Conservation (phyloP, 2,329 filamentous ascomycete species). For the Aspergillus sp. region DNA sequence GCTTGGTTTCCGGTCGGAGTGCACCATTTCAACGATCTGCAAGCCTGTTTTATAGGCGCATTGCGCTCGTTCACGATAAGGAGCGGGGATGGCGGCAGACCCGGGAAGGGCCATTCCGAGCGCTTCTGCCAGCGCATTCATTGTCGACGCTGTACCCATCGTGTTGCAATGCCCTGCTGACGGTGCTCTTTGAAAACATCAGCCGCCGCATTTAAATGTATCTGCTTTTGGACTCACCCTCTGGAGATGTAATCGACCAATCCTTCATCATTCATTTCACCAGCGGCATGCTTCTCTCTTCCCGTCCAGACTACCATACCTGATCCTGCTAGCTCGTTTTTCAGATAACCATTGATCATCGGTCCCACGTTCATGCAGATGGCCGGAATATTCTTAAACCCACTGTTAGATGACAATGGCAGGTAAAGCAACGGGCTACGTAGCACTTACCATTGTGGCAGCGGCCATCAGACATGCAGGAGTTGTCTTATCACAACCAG, state of each 20-base stretch:
- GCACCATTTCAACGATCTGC: conserved; percentile 53
- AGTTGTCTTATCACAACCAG: conserved; percentile 55
- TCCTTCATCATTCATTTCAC: conserved; percentile 46
- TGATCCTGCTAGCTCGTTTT: conserved; percentile 44
- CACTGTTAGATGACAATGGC: background rate
- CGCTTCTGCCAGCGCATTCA: conserved; percentile 55
- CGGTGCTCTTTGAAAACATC: conserved; percentile 36
- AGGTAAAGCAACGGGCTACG: background rate
- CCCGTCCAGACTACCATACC: conserved; percentile 52
- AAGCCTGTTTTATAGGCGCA: conserved; percentile 51
- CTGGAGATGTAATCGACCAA: conserved; percentile 48
- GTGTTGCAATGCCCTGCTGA: conserved; percentile 54
- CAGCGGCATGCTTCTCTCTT: conserved; percentile 49
- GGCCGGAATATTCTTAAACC: conserved; percentile 48
- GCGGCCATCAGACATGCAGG: conserved; percentile 54
- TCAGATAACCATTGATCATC: conserved; percentile 52
- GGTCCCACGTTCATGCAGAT: conserved; percentile 55
- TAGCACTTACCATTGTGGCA: conserved; percentile 44
- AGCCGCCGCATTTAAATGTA: background rate
- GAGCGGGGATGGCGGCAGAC: conserved; percentile 52
- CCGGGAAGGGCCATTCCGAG: conserved; percentile 55
- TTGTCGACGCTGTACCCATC: conserved; percentile 55
- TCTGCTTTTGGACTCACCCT: conserved; percentile 31
- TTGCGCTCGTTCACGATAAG: conserved; percentile 50
- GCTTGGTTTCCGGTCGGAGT: conserved; percentile 50